Base-by-base conservation (phyloP, 148 eudicot genomes). In the Rheum nobile region DNA sequence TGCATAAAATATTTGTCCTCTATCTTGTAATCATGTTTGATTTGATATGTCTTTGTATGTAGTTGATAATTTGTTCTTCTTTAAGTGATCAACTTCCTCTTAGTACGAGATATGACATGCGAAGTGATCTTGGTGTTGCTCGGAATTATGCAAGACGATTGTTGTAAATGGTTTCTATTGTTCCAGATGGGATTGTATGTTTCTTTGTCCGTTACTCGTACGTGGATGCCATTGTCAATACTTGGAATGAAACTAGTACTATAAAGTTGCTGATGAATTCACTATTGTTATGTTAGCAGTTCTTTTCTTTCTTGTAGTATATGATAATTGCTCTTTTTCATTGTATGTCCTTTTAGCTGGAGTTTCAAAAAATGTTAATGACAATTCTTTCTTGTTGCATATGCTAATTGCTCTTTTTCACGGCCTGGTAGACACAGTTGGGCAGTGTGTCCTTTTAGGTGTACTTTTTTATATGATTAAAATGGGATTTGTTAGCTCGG, bases 11-110 rank as follows among this genome's bases (percentile, higher is more conserved):
- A 42, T n/a, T 50, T 26, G 28, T 72, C 76, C 39, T 69, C 34
- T 67, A 32, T 31, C 22, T 32, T 9, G 26, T 43, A n/a, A 39
- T 41, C 31, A 4, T 59, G 34, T 26, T 43, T 39, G n/a, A 21
- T 14, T 39, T 41, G 47, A 39, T 71, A 50, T 39, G 19, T 74
- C 11, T 57, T 3, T 59, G 13, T 39, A 12, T 16, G 22, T 22
- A 24, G 26, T 5, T 74, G 76, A 55, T 57, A 24, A 13, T 37
- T 35, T 42, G 47, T 61, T 79, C 78, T 14, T 16, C 2, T 84
- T 82, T 77, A 84, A 95, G 99, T 75, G 99, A 95, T 78, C 97
- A 95, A 79, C 97, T 95, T 80, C 96, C 97, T n/a, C 97, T 95
- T 77, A 95, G 97, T 82, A 95, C 99, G 11, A 91, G 90, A 77